Base-by-base conservation (phyloP, 2,329 filamentous ascomycete species). In the Mycosphaerella arachidis region DNA sequence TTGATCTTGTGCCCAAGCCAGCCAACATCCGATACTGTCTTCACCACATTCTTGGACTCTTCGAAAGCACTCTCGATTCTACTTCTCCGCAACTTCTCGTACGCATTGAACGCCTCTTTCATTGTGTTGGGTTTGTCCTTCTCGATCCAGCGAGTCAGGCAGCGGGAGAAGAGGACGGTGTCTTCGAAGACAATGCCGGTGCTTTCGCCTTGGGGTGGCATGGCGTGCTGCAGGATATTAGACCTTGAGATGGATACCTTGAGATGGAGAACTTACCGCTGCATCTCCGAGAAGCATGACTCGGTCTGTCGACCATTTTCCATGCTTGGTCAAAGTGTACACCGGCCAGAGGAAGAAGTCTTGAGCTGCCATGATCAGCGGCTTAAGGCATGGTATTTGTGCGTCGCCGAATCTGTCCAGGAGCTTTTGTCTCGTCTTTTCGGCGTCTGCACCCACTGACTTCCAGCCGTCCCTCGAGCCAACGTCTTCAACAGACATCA, bases 101-200 rank as follows among this genome's bases (percentile, higher is more conserved):
- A 82, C 16, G 77, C 77, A 54, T 75, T 71, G 60, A 82, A 79
- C 0, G 78, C 73, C 63, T 78, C 75, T n/a, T 76, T 73, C 40
- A 81, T 73, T 29, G 65, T 71, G 24, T 66, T 70, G 6, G 69
- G 69, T 48, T 64, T 63, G 48, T 72, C 71, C 59, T 73, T 75
- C 58, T 77, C 72, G 66, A 78, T 73, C 76, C 77, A 78, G 48
- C 72, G 68, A 0, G 72, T 74, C 51, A 79, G 59, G 68, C 75
- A 78, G 52, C 77, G 68, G 30, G 79, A 75, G 68, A 82, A 77
- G 56, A 82, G 67, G 37, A 81, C 77, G 1, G 76, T 80, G 65
- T 82, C 80, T 68, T 82, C 80, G 62, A 82, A 81, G 9, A 81
- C 78, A 35, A 82, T 77, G 16, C 80, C 80, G 4, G 79, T 81